Conservation (phyloP, 2,329 filamentous ascomycete genomes). For the Camptophora hylomeconis region DNA sequence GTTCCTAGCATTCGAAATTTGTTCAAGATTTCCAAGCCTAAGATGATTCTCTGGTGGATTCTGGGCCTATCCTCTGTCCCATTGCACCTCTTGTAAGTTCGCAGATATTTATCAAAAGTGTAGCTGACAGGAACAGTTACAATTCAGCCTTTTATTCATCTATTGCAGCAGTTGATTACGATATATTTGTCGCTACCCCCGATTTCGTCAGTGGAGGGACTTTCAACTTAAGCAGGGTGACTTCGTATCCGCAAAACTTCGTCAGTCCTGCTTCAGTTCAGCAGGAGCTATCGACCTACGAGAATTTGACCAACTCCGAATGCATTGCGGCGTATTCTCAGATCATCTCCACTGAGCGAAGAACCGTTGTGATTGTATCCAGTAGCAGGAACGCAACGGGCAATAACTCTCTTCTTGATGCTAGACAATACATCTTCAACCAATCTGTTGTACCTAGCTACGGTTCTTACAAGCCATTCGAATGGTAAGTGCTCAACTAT, state of each 20-base stretch:
- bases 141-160: constrained; percentile 20
- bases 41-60: constrained; percentile 13
- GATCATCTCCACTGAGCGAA: constrained; percentile 6
- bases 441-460: not conserved
- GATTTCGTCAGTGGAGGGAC: constrained; percentile 11
- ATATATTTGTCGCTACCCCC: constrained; percentile 10
- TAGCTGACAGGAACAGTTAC: constrained; percentile 14
- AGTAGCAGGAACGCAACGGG: constrained; percentile 5
- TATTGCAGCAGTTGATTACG: constrained; percentile 15
- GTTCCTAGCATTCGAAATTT: constrained; percentile 20
- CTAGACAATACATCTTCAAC: constrained; percentile 1
- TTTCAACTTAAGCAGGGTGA: constrained; percentile 8
- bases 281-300: too few species aligned
- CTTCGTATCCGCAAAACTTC: too few species aligned
- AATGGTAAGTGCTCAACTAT: constrained; percentile 4
- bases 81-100: constrained; percentile 17
- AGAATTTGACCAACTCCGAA: constrained; percentile 7
- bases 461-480: constrained; percentile 1
- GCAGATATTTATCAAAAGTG: not conserved
- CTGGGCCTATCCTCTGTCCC: constrained; percentile 17
- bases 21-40: constrained; percentile 6
- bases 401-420: constrained; percentile 1
- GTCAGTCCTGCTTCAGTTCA: too few species aligned
- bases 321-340: constrained; percentile 11
- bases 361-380: constrained; percentile 11